Evolutionary conservation across 495 filamentous ascomycete genomes (phyloP).

Genomic region (Xylaria scruposa): DNA sequence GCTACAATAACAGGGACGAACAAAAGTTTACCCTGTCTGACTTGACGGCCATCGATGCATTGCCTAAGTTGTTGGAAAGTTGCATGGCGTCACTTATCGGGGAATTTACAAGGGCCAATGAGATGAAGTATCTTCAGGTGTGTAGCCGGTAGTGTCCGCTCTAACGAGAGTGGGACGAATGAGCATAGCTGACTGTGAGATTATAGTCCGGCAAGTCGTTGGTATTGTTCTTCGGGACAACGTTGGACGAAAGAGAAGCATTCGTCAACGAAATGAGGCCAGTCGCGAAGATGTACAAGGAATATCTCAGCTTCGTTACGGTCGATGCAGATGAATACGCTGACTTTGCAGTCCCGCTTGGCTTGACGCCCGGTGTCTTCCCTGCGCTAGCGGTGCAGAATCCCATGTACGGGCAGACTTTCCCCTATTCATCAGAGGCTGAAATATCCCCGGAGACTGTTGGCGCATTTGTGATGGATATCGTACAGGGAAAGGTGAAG

Average conservation of each 20-base stretch:
- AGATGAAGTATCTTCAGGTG: slow-evolving; percentile 50
- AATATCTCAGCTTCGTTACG: slow-evolving; percentile 56
- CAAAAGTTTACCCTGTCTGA: slow-evolving; percentile 44
- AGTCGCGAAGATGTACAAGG: slow-evolving; percentile 55
- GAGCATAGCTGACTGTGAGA: not conserved
- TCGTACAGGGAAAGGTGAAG: slow-evolving; percentile 49
- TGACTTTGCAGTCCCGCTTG: slow-evolving; percentile 50
- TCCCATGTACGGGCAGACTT: slow-evolving; percentile 50
- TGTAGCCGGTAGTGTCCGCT: slow-evolving; percentile 19
- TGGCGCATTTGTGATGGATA: slow-evolving; percentile 53
- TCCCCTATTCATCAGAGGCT: slow-evolving; percentile 42
- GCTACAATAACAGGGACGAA: slow-evolving; percentile 51
- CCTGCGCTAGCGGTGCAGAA: slow-evolving; percentile 53
- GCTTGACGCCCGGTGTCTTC: slow-evolving; percentile 35
- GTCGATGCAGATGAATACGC: slow-evolving; percentile 55
- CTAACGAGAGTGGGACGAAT: not conserved
- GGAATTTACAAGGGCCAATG: slow-evolving; percentile 53
- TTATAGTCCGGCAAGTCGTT: slow-evolving; percentile 53
- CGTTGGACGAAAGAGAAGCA: slow-evolving; percentile 33
- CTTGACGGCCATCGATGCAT: slow-evolving; percentile 34
- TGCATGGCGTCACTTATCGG: slow-evolving; percentile 49
- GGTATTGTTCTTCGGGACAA: slow-evolving; percentile 51
- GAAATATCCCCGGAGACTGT: slow-evolving; percentile 43
- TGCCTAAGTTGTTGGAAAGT: slow-evolving; percentile 46
- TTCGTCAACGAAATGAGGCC: slow-evolving; percentile 46